phyloP scores from a whole-genome alignment of 2,329 filamentous ascomycete species.

The Aspergillus sp. region DNA sequence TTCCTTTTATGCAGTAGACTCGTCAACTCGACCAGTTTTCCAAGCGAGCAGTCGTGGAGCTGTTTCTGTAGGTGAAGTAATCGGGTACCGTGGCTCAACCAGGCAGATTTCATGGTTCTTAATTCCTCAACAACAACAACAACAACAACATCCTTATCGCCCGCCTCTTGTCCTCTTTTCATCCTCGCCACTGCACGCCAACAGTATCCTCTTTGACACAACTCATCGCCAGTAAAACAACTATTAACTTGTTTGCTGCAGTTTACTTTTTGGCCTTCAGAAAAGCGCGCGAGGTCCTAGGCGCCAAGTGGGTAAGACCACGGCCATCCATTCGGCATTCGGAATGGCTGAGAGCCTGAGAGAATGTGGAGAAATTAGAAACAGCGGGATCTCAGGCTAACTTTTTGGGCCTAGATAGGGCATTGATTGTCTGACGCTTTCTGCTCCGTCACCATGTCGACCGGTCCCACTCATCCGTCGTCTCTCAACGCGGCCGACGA shows the following conservation, averaged over 20 bases:
- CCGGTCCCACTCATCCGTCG: conserved; percentile 20
- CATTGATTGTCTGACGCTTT: background rate
- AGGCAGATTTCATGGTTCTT: background rate
- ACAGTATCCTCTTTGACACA: background rate
- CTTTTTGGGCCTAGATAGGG: conserved; percentile 9
- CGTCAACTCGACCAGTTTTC: background rate
- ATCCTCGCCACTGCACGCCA: background rate
- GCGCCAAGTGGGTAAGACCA: conserved; percentile 14
- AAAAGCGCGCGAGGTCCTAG: conserved; percentile 3
- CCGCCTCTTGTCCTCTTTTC: background rate
- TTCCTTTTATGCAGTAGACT: background rate
- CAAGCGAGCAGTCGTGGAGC: background rate
- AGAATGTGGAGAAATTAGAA: conserved; percentile 26
- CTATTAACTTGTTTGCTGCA: background rate
- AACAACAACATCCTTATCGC: background rate
- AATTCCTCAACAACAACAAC: background rate
- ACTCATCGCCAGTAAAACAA: background rate
- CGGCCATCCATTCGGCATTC: conserved; percentile 1
- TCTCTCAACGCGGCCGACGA: conserved; percentile 21
- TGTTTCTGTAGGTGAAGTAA: conserved; percentile 1
- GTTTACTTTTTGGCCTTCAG: background rate
- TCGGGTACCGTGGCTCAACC: background rate
- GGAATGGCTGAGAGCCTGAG: background rate
- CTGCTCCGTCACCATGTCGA: conserved; percentile 33
- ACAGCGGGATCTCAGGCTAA: conserved; percentile 22